phyloP scores from a whole-genome alignment of 2,329 filamentous ascomycete species.

The Capronia coronata region DNA sequence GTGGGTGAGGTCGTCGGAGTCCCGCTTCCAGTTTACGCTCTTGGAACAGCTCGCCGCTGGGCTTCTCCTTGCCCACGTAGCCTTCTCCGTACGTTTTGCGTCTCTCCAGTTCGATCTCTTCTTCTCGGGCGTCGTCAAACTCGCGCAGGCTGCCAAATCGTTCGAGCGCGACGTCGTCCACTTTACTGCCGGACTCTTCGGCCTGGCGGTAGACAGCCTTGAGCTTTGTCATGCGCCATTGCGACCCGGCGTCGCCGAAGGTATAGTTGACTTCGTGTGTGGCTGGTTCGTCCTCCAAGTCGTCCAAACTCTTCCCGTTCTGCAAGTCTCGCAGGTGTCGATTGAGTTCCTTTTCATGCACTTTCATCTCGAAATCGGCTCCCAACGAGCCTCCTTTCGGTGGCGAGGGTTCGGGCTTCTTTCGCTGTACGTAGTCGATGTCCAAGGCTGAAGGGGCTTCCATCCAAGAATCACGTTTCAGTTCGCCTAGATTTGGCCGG shows the following conservation, averaged over 20 bases:
- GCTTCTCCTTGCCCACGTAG: slow-evolving; percentile 78
- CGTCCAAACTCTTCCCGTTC: slow-evolving; percentile 47
- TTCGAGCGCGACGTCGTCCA: slow-evolving; percentile 78
- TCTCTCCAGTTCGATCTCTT: slow-evolving; percentile 82
- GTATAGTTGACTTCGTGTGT: slow-evolving; percentile 66
- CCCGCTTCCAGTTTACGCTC: slow-evolving; percentile 62
- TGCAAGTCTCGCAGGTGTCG: slow-evolving; percentile 58
- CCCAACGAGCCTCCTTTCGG: slow-evolving; percentile 39
- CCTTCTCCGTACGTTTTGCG: slow-evolving; percentile 75
- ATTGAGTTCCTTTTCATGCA: slow-evolving; percentile 80
- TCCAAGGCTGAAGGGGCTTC: slow-evolving; percentile 73
- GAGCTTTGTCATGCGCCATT: slow-evolving; percentile 95
- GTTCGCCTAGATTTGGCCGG: slow-evolving; percentile 30
- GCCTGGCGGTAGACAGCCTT: slow-evolving; percentile 76
- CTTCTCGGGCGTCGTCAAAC: slow-evolving; percentile 90
- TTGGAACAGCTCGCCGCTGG: slow-evolving; percentile 76
- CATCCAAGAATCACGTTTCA: slow-evolving; percentile 89
- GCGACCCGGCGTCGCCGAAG: slow-evolving; percentile 82
- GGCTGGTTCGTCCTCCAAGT: slow-evolving; percentile 42
- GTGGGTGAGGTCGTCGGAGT: slow-evolving; percentile 34
- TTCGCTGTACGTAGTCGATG: slow-evolving; percentile 63
- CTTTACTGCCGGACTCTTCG: slow-evolving; percentile 61
- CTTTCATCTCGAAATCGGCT: slow-evolving; percentile 59
- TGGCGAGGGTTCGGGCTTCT: slow-evolving; percentile 46
- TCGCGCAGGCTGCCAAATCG: slow-evolving; percentile 72